Percentiles rank a stretch among this genome's conserved stretches.
These are phyloP conservation scores for Aquilaria malaccensis DNA, from an alignment of 345 rosid species.

Conservation along the genomic window DNA sequence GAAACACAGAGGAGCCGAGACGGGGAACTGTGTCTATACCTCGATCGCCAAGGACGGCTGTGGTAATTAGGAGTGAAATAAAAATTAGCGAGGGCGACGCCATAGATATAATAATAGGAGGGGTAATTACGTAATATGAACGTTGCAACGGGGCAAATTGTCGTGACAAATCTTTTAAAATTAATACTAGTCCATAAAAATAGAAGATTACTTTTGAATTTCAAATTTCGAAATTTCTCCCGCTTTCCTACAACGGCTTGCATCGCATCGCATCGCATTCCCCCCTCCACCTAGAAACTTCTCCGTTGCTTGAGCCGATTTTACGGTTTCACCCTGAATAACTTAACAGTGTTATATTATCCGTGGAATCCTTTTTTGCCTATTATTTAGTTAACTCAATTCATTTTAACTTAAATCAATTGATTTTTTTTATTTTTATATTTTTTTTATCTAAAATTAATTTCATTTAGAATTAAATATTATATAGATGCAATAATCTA, in stretches of 20 bases:
- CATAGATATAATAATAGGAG: neutral
- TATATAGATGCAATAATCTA: no score
- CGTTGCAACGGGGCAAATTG: neutral
- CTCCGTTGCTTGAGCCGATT: neutral
- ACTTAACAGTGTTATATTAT: no score
- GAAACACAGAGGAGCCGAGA: neutral
- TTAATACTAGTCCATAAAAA: no score
- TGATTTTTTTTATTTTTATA: no score
- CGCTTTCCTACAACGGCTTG: conserved; percentile 16
- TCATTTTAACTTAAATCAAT: no score
- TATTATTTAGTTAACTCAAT: no score
- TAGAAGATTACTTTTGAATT: conserved; percentile 7
- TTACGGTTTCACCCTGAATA: neutral
- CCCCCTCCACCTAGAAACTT: neutral
- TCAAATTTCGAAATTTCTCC: conserved; percentile 30
- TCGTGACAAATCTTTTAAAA: neutral
- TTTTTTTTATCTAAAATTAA: no score
- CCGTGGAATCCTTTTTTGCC: no score
- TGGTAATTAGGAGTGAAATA: neutral
- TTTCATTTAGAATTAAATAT: no score
- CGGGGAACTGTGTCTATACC: neutral
- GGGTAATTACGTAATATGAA: conserved; percentile 2
- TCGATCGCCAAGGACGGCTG: neutral
- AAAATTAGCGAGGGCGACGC: neutral
- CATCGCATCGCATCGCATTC: neutral